These are phyloP conservation scores for Cryptococcus sp. DNA, from an alignment of 1,284 basidiomycete species.

Conservation along the genomic window DNA sequence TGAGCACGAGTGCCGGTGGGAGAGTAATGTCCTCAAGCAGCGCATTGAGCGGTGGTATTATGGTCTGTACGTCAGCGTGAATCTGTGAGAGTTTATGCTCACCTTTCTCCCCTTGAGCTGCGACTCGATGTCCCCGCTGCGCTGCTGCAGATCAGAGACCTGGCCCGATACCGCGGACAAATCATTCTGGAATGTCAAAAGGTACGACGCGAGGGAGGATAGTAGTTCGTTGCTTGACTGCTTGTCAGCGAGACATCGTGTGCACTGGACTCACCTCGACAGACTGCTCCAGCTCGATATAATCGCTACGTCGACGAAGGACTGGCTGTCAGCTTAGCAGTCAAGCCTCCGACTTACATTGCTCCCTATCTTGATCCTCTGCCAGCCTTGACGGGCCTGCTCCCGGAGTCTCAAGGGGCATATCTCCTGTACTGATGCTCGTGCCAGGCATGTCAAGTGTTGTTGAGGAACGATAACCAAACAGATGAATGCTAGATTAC, in stretches of 20 bases:
- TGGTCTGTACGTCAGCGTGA: conserved; percentile 61
- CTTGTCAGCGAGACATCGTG: conserved; percentile 1
- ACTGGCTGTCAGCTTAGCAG: conserved; percentile 26
- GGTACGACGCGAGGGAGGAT: conserved; percentile 81
- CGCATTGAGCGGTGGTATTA: conserved; percentile 80
- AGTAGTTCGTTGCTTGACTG: conserved; percentile 62
- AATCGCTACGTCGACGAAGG: conserved; percentile 37
- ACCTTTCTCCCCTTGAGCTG: conserved; percentile 81
- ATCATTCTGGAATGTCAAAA: conserved; percentile 93
- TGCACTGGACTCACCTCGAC: conserved; percentile 32
- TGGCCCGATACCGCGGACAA: conserved; percentile 91
- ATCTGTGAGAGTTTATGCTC: conserved; percentile 33
- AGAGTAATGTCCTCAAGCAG: conserved; percentile 80
- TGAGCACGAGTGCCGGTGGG: conserved; percentile 73
- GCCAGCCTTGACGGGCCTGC: conserved; percentile 31
- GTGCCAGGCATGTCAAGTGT: neutral
- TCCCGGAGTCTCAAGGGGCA: conserved; percentile 28
- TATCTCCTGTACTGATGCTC: conserved; percentile 4
- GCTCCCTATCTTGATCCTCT: conserved; percentile 26
- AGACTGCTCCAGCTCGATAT: conserved; percentile 42
- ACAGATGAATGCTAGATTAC: neutral
- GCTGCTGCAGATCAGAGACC: conserved; percentile 86
- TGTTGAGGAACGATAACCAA: neutral
- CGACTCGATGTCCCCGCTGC: conserved; percentile 85
- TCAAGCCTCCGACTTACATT: conserved; percentile 16